Base-by-base conservation (phyloP, 345 rosid species). In the Ricinus communis region DNA sequence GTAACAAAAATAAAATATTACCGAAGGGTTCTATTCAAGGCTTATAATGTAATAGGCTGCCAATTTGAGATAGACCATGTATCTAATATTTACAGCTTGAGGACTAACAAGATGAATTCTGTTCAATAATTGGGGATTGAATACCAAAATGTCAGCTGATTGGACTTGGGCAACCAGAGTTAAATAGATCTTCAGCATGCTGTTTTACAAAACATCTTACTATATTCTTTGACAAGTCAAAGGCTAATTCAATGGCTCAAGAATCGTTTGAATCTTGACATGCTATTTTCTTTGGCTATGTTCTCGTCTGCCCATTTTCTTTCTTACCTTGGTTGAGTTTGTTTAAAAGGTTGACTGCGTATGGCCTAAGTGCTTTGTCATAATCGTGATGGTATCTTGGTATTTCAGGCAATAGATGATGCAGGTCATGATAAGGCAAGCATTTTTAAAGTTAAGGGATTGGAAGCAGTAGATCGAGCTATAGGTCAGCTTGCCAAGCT, bases 381-480 rank as follows among this genome's bases (percentile, higher is more conserved):
- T 24, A 15, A 65, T 47, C 21, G 21, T 49, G n/a, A 65, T 46
- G 15, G 56, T 46, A 4, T 63, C 52, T 50, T 70, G 65, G 47
- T 46, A 53, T 67, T 80, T 81, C 86, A 90, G 97, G 98, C 97
- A 52, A 87, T 92, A 84, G 97, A 95, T 79, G 98, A 95, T 82
- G 97, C 97, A 0, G 99, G 98, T 70, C 99, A 95, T 73, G 99
- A 90, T 73, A 95, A 92, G 86, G 97, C 91, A 5, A 87, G 86
- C 50, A 16, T 89, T 79, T 89, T 95, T 78, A 95, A 95, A 85
- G 88, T 88, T 22, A 85, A 80, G 84, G 96, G 83, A 62, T 69
- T 95, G 82, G 97, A 90, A 80, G 94, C 91, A 70, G 97, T 89
- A 25, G 98, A 95, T 81, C 84, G 54, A 74, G 96, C 93, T 12